Evolutionary conservation across 2,329 filamentous ascomycete genomes (phyloP).

Genomic region (Penicillium hesseltinei): DNA sequence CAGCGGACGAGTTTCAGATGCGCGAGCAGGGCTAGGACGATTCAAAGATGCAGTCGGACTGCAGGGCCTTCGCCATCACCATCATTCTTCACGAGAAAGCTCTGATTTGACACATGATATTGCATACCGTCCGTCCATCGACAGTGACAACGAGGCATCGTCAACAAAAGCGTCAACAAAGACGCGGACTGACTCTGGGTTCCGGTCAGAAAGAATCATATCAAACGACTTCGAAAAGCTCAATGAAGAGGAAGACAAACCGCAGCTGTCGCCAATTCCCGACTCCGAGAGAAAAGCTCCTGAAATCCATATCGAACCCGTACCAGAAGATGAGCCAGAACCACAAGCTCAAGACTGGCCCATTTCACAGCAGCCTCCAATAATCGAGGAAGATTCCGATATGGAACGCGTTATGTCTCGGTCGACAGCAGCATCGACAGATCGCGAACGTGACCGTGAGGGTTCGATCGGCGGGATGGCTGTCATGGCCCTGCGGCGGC

Average conservation of each 20-base stretch:
- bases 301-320: conserved; percentile 36
- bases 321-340: conserved; percentile 19
- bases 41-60: conserved; percentile 80
- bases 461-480: conserved; percentile 22
- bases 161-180: conserved; percentile 12
- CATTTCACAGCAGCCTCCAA: conserved; percentile 10
- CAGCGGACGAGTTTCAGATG: conserved; percentile 74
- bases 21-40: conserved; percentile 75
- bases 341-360: conserved; percentile 17
- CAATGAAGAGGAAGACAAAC: conserved; percentile 17
- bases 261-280: conserved; percentile 6
- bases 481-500: conserved; percentile 35
- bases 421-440: conserved; percentile 32
- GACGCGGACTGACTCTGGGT: conserved; percentile 14
- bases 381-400: conserved; percentile 30
- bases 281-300: conserved; percentile 26
- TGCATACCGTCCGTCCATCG: conserved; percentile 27
- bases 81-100: conserved; percentile 39
- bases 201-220: conserved; percentile 18
- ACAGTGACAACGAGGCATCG: conserved; percentile 30
- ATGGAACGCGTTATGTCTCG: conserved; percentile 30
- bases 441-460: conserved; percentile 26
- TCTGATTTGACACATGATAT: conserved; percentile 31
- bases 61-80: conserved; percentile 40
- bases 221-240: conserved; percentile 19